Conservation (phyloP, 2,329 filamentous ascomycete genomes). For the Penicillium brasilianum region DNA sequence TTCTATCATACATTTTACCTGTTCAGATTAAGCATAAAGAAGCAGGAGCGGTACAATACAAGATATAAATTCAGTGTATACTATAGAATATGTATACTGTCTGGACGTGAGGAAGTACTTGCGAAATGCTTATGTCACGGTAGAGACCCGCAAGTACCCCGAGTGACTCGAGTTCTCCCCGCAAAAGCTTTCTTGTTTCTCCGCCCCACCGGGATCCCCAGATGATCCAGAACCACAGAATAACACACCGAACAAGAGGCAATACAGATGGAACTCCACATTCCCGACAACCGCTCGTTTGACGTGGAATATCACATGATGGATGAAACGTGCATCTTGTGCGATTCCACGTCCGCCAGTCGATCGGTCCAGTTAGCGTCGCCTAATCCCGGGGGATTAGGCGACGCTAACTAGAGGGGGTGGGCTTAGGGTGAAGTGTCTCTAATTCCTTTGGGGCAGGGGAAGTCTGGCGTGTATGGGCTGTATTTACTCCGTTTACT, state of each 20-base stretch:
- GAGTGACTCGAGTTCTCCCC: neutral
- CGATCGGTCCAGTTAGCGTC: slow-evolving; percentile 21
- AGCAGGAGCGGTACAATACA: neutral
- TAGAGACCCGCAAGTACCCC: neutral
- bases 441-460: neutral
- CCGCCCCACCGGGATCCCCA: slow-evolving; percentile 12
- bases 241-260: neutral
- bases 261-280: slow-evolving; percentile 21
- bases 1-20: neutral
- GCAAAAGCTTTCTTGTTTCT: slow-evolving; percentile 3
- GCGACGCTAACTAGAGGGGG: slow-evolving; percentile 12
- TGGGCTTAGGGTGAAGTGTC: neutral
- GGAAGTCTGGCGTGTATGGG: neutral
- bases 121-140: neutral
- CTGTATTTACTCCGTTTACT: neutral
- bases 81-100: too few relatives aligned
- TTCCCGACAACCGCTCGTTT: slow-evolving; percentile 3
- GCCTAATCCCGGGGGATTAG: slow-evolving; percentile 23
- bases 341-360: slow-evolving; percentile 21
- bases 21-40: neutral
- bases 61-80: neutral
- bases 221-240: slow-evolving; percentile 17
- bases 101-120: too few relatives aligned
- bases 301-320: slow-evolving; percentile 37
- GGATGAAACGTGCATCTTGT: slow-evolving; percentile 35